A percentile compares a stretch with the other conserved stretches of the same genome.
These are phyloP conservation scores for Myxozyma kluyveri DNA, from an alignment of 805 yeast genomes.

Conservation along the genomic window DNA sequence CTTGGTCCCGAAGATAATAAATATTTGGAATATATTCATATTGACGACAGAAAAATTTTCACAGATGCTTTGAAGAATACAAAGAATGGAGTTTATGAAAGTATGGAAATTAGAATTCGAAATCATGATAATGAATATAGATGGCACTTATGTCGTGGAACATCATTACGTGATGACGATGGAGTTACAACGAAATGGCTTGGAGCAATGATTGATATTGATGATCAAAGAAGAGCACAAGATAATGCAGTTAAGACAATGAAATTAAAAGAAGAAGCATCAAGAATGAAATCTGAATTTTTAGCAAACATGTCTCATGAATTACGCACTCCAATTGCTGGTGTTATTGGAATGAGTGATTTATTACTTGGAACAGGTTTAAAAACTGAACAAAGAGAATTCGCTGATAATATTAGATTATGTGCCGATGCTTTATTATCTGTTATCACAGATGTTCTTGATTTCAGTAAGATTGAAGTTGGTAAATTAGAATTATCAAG, in stretches of 20 bases:
- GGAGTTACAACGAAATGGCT: constrained; percentile 28
- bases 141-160: constrained; percentile 30
- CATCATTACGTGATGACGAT: constrained; percentile 22
- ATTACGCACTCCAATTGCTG: constrained; percentile 56
- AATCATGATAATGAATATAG: constrained; percentile 21
- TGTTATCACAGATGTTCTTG: constrained; percentile 54
- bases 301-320: constrained; percentile 58
- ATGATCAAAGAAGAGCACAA: constrained; percentile 31
- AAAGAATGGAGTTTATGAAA: constrained; percentile 13
- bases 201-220: constrained; percentile 29
- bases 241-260: constrained; percentile 30
- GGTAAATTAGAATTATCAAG: constrained; percentile 49
- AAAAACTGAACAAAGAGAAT: constrained; percentile 46
- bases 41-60: constrained; percentile 23
- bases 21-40: constrained; percentile 25
- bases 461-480: constrained; percentile 55
- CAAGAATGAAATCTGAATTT: constrained; percentile 47
- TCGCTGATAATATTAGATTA: constrained; percentile 51
- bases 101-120: constrained; percentile 24
- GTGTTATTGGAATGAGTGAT: constrained; percentile 49
- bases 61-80: constrained; percentile 11
- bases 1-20: constrained; percentile 23
- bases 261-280: constrained; percentile 28
- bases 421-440: constrained; percentile 53
- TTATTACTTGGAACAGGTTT: constrained; percentile 50